Evolutionary conservation across 1,284 basidiomycete genomes (phyloP), one percentile per base, ranked within the genome.

Genomic region (Trichosporon coremiiforme): DNA sequence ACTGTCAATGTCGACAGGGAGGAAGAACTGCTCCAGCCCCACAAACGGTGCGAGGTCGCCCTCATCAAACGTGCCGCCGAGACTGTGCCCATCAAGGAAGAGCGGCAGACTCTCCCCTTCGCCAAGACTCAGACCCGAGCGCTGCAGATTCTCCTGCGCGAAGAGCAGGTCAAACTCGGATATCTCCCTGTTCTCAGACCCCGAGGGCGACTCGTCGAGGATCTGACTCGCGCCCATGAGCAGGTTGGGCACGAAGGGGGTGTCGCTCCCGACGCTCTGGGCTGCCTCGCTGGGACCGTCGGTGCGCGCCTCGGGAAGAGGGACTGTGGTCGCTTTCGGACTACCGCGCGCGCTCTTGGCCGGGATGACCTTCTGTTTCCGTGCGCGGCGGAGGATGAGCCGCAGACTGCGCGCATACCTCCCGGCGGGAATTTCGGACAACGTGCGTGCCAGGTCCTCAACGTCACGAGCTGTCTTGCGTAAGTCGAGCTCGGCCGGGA

Each of bases 401-500:
- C 93, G 90, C 20, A 96, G 85, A 1, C 92, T 95, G 66, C 93
- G 83, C 12, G 93, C 93, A 76, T 95, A 96, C 68, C 94, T 89
- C 75, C 92, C 92, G 15, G 92, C 93, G 20, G 94, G 93, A 72
- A 94, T 90, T 82, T 91, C 88, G 1, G 90, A 87, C 83, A 95
- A 87, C 9, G 94, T 85, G 57, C 84, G 84, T 0, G 91, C 90
- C 5, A 96, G 85, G 67, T 88, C 88, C 80, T 95, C 92, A 4
- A 95, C 91, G 76, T 92, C 89, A 36, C 85, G 86, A 69, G 90
- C 88, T 64, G 94, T 91, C 69, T 91, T 89, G 57, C 87, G 85
- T 55, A 91, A 86, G 78, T 95, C 88, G 73, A 92, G 91, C 75
- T 95, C 91, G 66, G 90, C 87, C 1, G 94, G 94, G 85, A 96